phyloP scores from a whole-genome alignment of 2,329 filamentous ascomycete species.

The Colletotrichum sp. region DNA sequence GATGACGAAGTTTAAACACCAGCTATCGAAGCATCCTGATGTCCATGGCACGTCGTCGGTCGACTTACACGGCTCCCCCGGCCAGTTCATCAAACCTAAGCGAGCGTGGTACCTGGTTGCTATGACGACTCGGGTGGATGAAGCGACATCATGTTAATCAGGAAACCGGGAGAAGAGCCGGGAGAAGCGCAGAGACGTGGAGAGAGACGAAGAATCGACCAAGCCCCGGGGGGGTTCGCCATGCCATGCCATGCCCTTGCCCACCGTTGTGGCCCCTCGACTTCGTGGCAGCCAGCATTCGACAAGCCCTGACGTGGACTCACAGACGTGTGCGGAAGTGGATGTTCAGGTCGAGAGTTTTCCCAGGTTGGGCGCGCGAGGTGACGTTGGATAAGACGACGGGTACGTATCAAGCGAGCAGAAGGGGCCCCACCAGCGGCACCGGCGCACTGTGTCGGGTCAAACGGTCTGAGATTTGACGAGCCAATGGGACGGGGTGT shows the following conservation, averaged over 20 bases:
- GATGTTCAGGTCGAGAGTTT: not conserved
- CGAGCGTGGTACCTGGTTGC: not conserved
- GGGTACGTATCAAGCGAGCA: slow-evolving; percentile 7
- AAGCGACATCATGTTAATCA: not conserved
- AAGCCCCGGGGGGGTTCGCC: not conserved
- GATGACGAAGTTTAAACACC: not conserved
- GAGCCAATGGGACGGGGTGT: not conserved
- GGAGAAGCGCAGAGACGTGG: not conserved
- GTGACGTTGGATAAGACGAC: slow-evolving; percentile 5
- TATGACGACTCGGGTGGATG: slow-evolving; percentile 4
- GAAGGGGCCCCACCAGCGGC: not conserved
- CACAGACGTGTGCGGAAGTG: not conserved
- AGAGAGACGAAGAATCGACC: not conserved
- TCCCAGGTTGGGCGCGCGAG: not conserved
- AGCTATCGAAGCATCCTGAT: not conserved
- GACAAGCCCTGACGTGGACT: not conserved
- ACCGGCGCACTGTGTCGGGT: slow-evolving; percentile 10
- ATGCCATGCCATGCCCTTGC: not conserved
- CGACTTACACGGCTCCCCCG: not conserved
- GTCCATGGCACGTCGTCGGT: not conserved
- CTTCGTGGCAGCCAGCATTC: not conserved
- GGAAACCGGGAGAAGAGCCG: not conserved
- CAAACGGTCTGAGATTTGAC: not conserved
- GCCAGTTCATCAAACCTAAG: not conserved
- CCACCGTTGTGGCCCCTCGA: not conserved